Evolutionary conservation across 306 rosid genomes (phyloP), one percentile per base, ranked within the genome.

Genomic region (Lupinus albus): DNA sequence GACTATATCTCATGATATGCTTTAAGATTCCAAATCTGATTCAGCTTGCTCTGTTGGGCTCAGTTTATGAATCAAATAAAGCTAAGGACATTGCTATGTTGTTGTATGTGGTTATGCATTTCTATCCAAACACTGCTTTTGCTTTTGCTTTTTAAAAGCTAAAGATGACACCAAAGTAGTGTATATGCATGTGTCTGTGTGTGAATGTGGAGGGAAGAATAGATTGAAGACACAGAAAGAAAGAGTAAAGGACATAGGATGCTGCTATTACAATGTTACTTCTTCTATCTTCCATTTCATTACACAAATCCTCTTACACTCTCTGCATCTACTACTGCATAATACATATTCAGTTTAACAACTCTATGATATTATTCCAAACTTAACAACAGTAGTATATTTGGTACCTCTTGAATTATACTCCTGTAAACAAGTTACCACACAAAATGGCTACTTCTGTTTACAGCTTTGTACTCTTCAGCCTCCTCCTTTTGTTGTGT

Each of bases 91-190:
- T 3, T 44, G 54, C 4, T 25, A 79, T 83, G 77, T 77, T 86
- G 84, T 74, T 79, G 86, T 78, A 84, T 74, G 77, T 78, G 73
- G 71, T 81, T 76, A 64, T 83, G 68, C 76, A 81, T 78, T 85
- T 83, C 79, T 68, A 79, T 80, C 68, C 79, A 70, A 73, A 81
- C 78, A 67, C 67, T 80, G 80, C 83, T 84, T 85, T 85, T 85
- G 79, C 91, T 87, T 84, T 90, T 80, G 54, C 92, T 85, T 80
- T 87, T 66, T 32, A 3, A 80, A 91, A 88, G 95, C 80, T 81
- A 84, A 85, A 75, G 88, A 76, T 62, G 82, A 84, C 73, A 60
- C 88, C 80, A 81, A 81, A 79, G 78, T 72, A 77, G 70, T 57
- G 71, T 52, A 58, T 61, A 47, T 64, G 18, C 20, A 3, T 49